Base-by-base conservation (phyloP, 2,329 filamentous ascomycete species). In the Ophiosphaerella korrae region DNA sequence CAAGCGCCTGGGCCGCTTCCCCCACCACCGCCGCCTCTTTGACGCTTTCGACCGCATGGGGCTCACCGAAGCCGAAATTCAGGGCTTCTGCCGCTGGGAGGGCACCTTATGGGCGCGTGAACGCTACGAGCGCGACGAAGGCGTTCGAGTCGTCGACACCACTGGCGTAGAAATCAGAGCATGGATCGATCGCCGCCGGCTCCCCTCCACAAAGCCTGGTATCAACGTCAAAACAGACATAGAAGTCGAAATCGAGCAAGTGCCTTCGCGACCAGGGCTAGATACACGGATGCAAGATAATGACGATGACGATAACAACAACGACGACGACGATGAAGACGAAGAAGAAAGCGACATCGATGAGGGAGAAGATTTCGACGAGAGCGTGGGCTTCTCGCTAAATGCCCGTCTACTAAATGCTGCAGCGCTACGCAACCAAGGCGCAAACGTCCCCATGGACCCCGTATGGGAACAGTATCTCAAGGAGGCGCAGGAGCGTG, bases 81-180 rank as follows among this genome's bases (percentile, higher is more conserved):
- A 84, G 46, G 78, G 80, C 42, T 78, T 92, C 68, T 92, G 89
- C 51, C 87, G 89, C 66, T 93, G 89, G 89, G 89, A 92, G 76
- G 89, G 89, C 50, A 92, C 89, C 8, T 85, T 87, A 55, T 92
- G 89, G 89, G 89, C 89, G 54, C 87, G 91, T 68, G 88, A 92
- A 68, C 84, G 88, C 47, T 93, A 86, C 67, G 89, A 93, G 77
- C 81, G 82, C 50, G 89, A 92, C 66, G 87, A 91, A 64, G 85
- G 85, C 31, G 81, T 88, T 51, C 75, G 75, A 26, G 90, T 93
- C 55, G 74, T 77, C 41, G 89, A 93, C 67, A 91, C 89, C 5
- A 87, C 88, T 1, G 83, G 82, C 44, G 86, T 89, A 62, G 86
- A 83, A 21, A 86, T 92, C 50, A 75, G 78, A 3, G 80, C 83